Percentiles rank a stretch among this genome's conserved stretches.
These are phyloP conservation scores for Lactarius vividus DNA, from an alignment of 768 basidiomycete species.

Conservation along the genomic window DNA sequence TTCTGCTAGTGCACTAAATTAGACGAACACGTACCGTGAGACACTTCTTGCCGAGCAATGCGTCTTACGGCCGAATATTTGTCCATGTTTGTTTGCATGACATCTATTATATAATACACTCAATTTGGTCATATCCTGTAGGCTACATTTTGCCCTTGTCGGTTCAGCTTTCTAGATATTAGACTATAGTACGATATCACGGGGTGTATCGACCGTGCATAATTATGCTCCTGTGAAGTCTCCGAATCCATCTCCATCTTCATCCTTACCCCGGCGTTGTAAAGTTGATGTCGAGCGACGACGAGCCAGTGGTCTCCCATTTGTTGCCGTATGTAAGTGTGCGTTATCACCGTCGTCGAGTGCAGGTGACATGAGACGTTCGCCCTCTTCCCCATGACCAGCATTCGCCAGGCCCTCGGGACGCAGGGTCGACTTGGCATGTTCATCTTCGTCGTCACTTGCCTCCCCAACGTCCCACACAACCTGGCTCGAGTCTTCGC, in stretches of 20 bases:
- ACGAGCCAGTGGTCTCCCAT: conserved; percentile 15
- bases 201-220: not conserved
- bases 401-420: conserved; percentile 32
- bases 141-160: too few relatives aligned
- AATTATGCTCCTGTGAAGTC: conserved; percentile 13
- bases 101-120: too few relatives aligned
- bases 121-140: too few relatives aligned
- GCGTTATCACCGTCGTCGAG: conserved; percentile 37
- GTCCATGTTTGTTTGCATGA: not conserved
- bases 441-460: conserved; percentile 63
- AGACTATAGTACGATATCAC: not conserved
- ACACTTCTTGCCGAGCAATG: not conserved
- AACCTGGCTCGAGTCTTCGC: conserved; percentile 43
- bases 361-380: conserved; percentile 40
- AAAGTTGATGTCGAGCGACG: conserved; percentile 24
- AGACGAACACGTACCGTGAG: not conserved
- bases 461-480: conserved; percentile 74
- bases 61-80: not conserved
- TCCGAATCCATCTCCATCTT: conserved; percentile 21
- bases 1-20: too few relatives aligned
- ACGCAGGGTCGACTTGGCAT: conserved; percentile 35
- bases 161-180: not conserved
- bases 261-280: conserved; percentile 4
- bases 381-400: conserved; percentile 37
- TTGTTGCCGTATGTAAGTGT: conserved; percentile 14